Evolutionary conservation across 495 filamentous ascomycete species (phyloP).

Genomic region (Lineolata rhizophorae): DNA sequence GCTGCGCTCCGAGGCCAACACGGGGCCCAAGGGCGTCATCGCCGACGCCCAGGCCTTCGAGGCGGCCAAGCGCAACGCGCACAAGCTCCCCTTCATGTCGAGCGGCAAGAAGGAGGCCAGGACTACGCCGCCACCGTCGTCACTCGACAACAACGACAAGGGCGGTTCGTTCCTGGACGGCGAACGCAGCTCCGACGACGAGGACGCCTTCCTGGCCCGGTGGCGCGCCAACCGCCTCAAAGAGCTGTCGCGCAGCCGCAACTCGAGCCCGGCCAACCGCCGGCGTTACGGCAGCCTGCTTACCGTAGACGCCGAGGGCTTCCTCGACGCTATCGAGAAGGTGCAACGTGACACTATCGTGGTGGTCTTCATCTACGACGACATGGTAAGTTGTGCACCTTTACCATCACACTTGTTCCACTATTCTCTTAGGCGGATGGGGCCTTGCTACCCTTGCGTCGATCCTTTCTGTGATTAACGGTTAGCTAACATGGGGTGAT

Average conservation of each 20-base stretch:
- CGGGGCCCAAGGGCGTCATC: slow-evolving; percentile 97
- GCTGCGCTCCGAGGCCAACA: slow-evolving; percentile 39
- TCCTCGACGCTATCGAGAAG: slow-evolving; percentile 87
- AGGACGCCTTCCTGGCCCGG: slow-evolving; percentile 52
- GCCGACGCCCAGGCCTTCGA: slow-evolving; percentile 87
- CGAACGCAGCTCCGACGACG: background rate
- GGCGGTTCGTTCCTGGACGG: slow-evolving; percentile 12
- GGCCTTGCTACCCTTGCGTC: no score
- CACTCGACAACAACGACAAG: slow-evolving; percentile 1
- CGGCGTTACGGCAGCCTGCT: slow-evolving; percentile 58
- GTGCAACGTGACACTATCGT: slow-evolving; percentile 61
- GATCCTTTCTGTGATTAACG: no score
- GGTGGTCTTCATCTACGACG: slow-evolving; percentile 89
- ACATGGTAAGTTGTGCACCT: slow-evolving; percentile 36
- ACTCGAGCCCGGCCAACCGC: slow-evolving; percentile 46
- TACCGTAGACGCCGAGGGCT: slow-evolving; percentile 72
- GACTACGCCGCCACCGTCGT: no score
- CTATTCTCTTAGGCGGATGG: background rate
- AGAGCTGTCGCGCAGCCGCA: slow-evolving; percentile 47
- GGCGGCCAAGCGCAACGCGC: slow-evolving; percentile 29
- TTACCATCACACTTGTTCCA: background rate
- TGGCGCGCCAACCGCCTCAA: slow-evolving; percentile 64
- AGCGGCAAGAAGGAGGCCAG: slow-evolving; percentile 34
- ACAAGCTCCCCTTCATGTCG: no score
- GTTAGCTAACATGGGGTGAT: no score